These are phyloP conservation scores for Saxispiralis lemnorum DNA, from an alignment of 495 filamentous ascomycete genomes.

Conservation along the genomic window DNA sequence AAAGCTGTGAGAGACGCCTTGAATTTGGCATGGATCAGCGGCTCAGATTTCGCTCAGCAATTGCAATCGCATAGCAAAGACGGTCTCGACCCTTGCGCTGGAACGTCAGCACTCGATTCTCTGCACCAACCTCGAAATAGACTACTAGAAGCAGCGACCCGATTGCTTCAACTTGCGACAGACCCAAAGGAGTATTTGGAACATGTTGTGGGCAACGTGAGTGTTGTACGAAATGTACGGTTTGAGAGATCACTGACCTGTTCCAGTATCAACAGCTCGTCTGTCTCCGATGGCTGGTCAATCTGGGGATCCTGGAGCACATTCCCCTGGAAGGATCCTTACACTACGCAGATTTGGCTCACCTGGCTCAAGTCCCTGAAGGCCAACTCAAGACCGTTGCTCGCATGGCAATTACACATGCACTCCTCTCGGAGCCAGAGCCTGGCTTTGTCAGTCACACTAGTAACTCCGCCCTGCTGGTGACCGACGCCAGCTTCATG, in stretches of 20 bases:
- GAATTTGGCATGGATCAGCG: no score
- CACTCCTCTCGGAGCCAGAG: slow-evolving; percentile 2
- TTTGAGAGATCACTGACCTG: background rate
- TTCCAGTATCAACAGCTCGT: background rate
- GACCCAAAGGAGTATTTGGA: background rate
- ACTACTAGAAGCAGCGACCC: slow-evolving; percentile 1
- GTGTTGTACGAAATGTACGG: background rate
- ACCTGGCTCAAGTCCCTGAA: background rate
- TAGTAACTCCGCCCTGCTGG: background rate
- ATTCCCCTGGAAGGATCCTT: background rate
- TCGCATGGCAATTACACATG: slow-evolving; percentile 4
- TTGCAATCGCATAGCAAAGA: no score
- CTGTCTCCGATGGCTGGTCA: slow-evolving; percentile 2
- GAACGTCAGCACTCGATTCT: no score
- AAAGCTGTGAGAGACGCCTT: no score
- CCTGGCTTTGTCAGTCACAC: slow-evolving; percentile 1
- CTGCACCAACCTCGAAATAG: no score
- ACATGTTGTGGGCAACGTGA: slow-evolving; percentile 1
- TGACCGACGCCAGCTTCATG: slow-evolving; percentile 1
- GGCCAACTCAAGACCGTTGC: slow-evolving; percentile 1
- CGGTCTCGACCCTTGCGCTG: no score
- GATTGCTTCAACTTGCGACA: background rate
- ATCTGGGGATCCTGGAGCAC: background rate
- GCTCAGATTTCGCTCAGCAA: no score
- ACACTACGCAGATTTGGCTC: background rate